Base-by-base conservation (phyloP, 83 land plant species). In the Isoetes engelmannii region DNA sequence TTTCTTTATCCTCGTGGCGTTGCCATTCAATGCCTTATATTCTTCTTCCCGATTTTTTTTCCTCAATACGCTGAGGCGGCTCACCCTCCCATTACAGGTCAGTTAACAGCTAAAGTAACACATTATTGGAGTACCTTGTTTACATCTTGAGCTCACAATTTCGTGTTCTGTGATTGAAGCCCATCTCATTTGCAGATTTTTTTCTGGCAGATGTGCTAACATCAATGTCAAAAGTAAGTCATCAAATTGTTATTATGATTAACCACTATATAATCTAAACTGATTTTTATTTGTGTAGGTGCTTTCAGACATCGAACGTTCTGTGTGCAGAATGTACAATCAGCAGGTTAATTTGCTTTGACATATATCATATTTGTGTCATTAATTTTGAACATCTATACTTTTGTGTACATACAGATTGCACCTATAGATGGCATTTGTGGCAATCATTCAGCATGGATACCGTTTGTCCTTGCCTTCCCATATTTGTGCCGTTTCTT, bases 151-250 rank as follows among this genome's bases (percentile, higher is more conserved):
- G 4, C 10, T 51, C 18, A 53, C 41, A 46, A 8, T 19, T 57
- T 15, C 47, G 28, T 57, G 44, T 17, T 55, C 5, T 62, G 17
- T 58, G 4, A 9, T 60, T 79, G 71, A 89, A 95, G 99, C 91
- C 99, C 49, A 84, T 95, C 56, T 71, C 97, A 28, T 95, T 95
- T 83, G 68, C 99, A 67, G 97, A 95, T 51, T 91, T 95, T 72
- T 95, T 95, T 71, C 68, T 95, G 75, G 99, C 99, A 61, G 99
- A 95, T 84, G 85, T 95, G 17, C 72, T 95, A 61, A 95, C 99
- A n/a, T 95, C 99, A 47, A 95, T 95, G 99, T 74, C 99, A 61
- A 95, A 95, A 87, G 97, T 90, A 76, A 13, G 83, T 68, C 53
- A 66, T 41, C 42, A 51, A 12, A 1, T 51, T 17, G 13, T 17